Evolutionary conservation across 192 early-diverging fungal species (phyloP), one percentile per base, ranked within the genome.

Genomic region (Coemansia asiatica): DNA sequence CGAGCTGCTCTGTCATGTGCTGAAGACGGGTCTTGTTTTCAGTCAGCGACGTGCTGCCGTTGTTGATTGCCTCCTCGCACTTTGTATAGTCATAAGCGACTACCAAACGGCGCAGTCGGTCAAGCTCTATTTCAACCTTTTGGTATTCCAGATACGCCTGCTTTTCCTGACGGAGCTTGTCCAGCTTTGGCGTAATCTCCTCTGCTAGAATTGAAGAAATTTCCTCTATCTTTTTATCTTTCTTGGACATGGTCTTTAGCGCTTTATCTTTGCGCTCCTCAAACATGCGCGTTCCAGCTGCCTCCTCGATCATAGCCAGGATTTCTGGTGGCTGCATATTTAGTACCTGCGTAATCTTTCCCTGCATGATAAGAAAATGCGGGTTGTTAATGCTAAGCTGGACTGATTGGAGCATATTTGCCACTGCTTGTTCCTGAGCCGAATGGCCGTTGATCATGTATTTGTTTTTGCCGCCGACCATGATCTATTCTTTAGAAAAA

Each of bases 281-380:
- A 77, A 94, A 99, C 95, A 99, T 96, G 40, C 94, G 85, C 46
- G 97, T 99, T 4, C 97, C 97, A 5, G 97, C 96, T 1, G 97
- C 97, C 69, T 99, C 97, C 76, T 99, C 97, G 35, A 99, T 94
- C 96, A 99, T 98, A 18, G 91, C 87, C 22, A 99, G 81, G 33
- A 98, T 95, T 71, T 99, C 95, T 10, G 87, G 84, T 0, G 97
- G 93, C 66, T 97, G 95, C 97, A 99, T 99, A 71, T 97, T 98
- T n/a, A 99, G 85, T 10, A 99, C 96, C 64, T 98, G 94, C n/a
- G 96, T 99, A 63, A 99, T 98, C 54, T 88, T 81, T 36, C 96
- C 97, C 82, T 99, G 97, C 96, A 97, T 97, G 64, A 99, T 99
- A 57, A 99, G 73, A 74, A 99, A 99, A 75, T 99, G 95, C 16